phyloP scores from a whole-genome alignment of 1,284 basidiomycete species.

The Lignosus rhinocerotis region DNA sequence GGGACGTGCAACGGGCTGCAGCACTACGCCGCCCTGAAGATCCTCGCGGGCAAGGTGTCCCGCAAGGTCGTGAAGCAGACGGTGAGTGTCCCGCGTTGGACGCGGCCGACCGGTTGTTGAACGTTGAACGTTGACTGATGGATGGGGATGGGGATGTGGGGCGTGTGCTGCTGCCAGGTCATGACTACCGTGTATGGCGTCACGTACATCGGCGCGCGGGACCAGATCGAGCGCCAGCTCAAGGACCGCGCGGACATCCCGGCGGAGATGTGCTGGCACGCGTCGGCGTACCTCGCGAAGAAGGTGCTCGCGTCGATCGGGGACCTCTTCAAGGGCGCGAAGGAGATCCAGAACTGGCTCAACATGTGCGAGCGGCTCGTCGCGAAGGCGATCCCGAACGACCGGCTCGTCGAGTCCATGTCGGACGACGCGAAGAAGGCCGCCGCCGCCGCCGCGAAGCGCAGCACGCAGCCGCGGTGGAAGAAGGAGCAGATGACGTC shows the following conservation, averaged over 20 bases:
- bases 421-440: conserved; percentile 13
- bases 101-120: conserved; percentile 1
- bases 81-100: conserved; percentile 40
- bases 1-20: conserved; percentile 99
- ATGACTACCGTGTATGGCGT: conserved; percentile 99
- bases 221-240: conserved; percentile 93
- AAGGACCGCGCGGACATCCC: conserved; percentile 76
- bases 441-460: conserved; percentile 9
- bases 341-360: conserved; percentile 92
- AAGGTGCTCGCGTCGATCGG: conserved; percentile 85
- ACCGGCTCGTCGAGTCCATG: conserved; percentile 52
- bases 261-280: conserved; percentile 71
- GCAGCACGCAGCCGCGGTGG: conserved; percentile 39
- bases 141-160: too few relatives aligned
- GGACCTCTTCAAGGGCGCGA: conserved; percentile 91
- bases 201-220: conserved; percentile 92
- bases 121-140: too few relatives aligned
- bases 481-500: conserved; percentile 93
- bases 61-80: conserved; percentile 99
- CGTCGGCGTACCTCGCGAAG: conserved; percentile 84
- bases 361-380: conserved; percentile 83
- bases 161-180: conserved; percentile 53
- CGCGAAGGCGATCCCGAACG: conserved; percentile 82
- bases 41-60: conserved; percentile 81
- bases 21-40: conserved; percentile 90